Conservation (phyloP, 805 yeast genomes). For the Wickerhamiella brachini region DNA sequence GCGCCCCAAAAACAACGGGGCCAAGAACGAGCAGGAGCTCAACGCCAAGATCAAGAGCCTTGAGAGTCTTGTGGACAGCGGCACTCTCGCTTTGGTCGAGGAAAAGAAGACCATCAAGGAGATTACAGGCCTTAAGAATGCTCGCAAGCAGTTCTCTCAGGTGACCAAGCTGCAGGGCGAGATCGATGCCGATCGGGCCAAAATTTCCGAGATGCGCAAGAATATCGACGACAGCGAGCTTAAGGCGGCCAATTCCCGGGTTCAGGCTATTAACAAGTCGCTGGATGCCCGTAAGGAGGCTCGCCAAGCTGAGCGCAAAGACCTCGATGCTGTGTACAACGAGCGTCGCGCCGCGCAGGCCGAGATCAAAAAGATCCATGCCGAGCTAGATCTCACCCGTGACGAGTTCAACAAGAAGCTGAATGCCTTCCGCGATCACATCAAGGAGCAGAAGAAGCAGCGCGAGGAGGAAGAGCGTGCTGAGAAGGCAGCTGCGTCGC, state of each 20-base stretch:
- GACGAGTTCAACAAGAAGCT: conserved; percentile 53
- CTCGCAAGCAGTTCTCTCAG: conserved; percentile 61
- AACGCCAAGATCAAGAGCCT: conserved; percentile 28
- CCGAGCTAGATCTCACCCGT: conserved; percentile 32
- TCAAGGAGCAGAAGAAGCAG: conserved; percentile 57
- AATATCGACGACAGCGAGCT: conserved; percentile 44
- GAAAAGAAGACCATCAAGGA: conserved; percentile 80
- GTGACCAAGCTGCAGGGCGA: conserved; percentile 64
- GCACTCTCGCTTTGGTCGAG: conserved; percentile 73
- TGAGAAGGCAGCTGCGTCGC: conserved; percentile 37
- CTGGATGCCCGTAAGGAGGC: conserved; percentile 48
- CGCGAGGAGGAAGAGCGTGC: conserved; percentile 58
- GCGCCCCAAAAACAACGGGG: conserved; percentile 55
- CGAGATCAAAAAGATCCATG: conserved; percentile 52
- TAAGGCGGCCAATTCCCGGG: conserved; percentile 48
- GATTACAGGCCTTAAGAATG: conserved; percentile 66
- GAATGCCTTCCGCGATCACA: conserved; percentile 62
- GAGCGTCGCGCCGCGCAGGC: conserved; percentile 50
- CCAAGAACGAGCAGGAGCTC: conserved; percentile 30
- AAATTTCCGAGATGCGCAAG: conserved; percentile 62
- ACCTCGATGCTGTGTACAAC: conserved; percentile 42
- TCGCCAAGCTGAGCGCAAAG: conserved; percentile 52
- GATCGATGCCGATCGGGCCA: conserved; percentile 63
- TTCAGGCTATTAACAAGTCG: conserved; percentile 59
- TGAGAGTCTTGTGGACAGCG: conserved; percentile 65